Evolutionary conservation across 2,329 filamentous ascomycete genomes (phyloP), one percentile per base, ranked within the genome.

Genomic region (Aureobasidium namibiae): DNA sequence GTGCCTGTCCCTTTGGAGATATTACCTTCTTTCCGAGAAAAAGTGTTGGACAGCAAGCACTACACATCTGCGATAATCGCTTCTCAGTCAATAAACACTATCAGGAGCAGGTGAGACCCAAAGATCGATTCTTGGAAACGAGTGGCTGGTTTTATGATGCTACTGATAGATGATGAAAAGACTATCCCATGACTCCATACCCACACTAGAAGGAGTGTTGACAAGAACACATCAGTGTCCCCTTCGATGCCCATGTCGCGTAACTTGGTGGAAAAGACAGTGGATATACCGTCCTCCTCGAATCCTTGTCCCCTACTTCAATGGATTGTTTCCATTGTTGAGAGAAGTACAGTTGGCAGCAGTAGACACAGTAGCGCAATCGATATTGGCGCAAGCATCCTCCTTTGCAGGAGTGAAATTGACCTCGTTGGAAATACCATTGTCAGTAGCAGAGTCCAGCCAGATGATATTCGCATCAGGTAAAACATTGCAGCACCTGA

Each of bases 401-500:
- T 60, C 56, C 5, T 14, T 21, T 6, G 21, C 38, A 4, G 60
- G 56, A 0, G 31, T 45, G 5, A 21, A 33, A 16, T 49, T 36
- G 18, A 61, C 60, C 6, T 21, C 26, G 21, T 53, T 29, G 5
- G 44, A 31, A 18, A 60, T 46, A 11, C 50, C 60, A 18, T 26
- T 39, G 23, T 60, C 56, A 5, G 46, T 57, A 14, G 60, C 60
- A 24, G 29, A 46, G 24, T 49, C 53, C 10, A 45, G 24, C 61
- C 59, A 64, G 33, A 61, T 11, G 46, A 63, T 63, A 18, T 36
- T 49, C 8, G 60, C 58, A 45, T 63, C 61, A 1, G 64, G 63
- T n/a, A 66, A 42, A 13, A 66, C 64, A 39, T 65, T 66, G 61
- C 62, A 66, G 50, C 64, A 66, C 7, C 63, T 58, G n/a, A 62